Base-by-base conservation (phyloP, 2,329 filamentous ascomycete species). In the Leptographium radiaticola region DNA sequence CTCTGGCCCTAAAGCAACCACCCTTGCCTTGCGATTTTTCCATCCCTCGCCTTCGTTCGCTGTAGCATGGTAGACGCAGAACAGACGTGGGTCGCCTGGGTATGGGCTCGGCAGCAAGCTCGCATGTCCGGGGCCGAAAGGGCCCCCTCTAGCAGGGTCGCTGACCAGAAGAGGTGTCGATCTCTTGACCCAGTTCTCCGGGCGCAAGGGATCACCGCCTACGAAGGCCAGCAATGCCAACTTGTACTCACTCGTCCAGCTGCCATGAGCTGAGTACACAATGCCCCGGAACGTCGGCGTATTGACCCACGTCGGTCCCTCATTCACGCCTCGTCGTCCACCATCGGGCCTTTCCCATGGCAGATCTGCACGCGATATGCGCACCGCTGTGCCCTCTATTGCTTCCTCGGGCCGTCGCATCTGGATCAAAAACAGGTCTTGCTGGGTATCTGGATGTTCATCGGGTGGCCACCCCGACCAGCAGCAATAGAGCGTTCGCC, bases 161-260 rank as follows among this genome's bases (percentile, higher is more conserved):
- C 53, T 54, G 43, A 54, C 40, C 11, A 54, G 46, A 34, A 54
- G 38, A 30, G 54, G 13, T 40, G 43, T 34, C 34, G 39, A 6
- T 53, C 58, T 15, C 53, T 60, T 56, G 25, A 51, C 34, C 53
- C 53, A 54, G 42, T 51, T 10, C 33, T 54, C 53, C 10, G 56
- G 53, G 1, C 50, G 51, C 15, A 60, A 53, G 13, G 59, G 59
- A 33, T 60, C 55, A 1, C 54, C 52, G 15, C 58, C 55, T 4
- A 53, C 49, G 43, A 59, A 54, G 10, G 55, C 52, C 49, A 60
- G 40, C 20, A 60, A 31, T 1, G 50, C 59, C 45, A 60, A 33
- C 33, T 59, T 59, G 51, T 60, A 60, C 38, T 60, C 59, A 52
- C 59, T 59, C 25, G 59, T 60, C 58, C 58, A 60, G 51, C 58